Evolutionary conservation across 179 eudicot species (phyloP), one percentile per base, ranked within the genome.

Genomic region (Heliamphora pulchella): DNA sequence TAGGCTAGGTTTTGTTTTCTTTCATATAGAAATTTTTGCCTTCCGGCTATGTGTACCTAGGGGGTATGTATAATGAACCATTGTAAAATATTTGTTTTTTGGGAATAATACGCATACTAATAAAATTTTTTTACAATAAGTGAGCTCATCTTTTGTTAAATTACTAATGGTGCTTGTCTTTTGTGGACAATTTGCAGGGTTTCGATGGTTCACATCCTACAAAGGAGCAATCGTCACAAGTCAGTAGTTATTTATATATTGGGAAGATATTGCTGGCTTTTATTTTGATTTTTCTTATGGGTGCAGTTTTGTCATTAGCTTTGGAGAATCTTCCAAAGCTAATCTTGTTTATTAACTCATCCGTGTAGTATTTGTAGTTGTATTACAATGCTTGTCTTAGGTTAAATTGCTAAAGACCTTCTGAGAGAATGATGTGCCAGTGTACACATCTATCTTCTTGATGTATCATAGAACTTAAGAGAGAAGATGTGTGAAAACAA

Each of bases 251-350:
- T 39, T 4, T 47, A 55, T 92, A 91, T 81, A 74, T 89, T 22
- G 92, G 84, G 47, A 94, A 92, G 91, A 89, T 92, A 85, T 63
- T 94, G 71, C 74, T 94, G 7, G 97, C 90, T 58, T 88, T 91
- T 79, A 43, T 88, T 77, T 83, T 94, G 53, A 86, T 94, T 58
- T 89, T 94, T 78, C 44, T 87, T 51, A 83, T 94, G 74, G 95
- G 90, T 76, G 91, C 89, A 47, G 20, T 82, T 59, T 87, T 91
- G 74, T 88, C 93, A 11, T 31, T 92, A 75, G 86, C 85, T 75
- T 91, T 94, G 67, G 98, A 94, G 83, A 85, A 89, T 81, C 91
- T 94, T 77, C 97, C 98, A 2, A 82, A 73, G 31, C 78, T 92
- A 22, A 83, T 93, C 71, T 74, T 83, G 86, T 80, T 83, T 66